phyloP scores from a whole-genome alignment of 2,329 filamentous ascomycete species.

The Cladophialophora exuberans region DNA sequence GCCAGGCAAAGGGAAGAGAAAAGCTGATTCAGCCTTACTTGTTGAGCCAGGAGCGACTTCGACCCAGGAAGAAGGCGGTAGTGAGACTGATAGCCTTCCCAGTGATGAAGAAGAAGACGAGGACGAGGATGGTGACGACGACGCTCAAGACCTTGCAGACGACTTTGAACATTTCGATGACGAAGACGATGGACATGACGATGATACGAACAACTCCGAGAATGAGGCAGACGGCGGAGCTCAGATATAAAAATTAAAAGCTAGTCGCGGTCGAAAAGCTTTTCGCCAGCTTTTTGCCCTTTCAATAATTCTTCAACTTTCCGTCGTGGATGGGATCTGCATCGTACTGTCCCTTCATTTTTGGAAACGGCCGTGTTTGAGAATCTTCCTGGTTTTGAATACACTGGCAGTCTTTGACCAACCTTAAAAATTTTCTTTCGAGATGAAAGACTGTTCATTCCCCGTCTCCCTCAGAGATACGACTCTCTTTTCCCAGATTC shows the following conservation, averaged over 20 bases:
- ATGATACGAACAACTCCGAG: not conserved
- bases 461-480: conserved; percentile 27
- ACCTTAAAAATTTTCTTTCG: no score
- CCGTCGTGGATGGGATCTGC: no score
- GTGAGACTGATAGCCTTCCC: not conserved
- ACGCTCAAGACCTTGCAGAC: conserved; percentile 2
- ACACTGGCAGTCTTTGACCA: no score
- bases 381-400: no score
- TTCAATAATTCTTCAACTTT: no score
- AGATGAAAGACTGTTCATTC: no score
- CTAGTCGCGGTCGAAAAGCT: no score
- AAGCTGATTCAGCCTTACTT: conserved; percentile 58
- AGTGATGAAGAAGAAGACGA: conserved; percentile 26
- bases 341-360: no score
- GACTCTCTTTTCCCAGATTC: conserved; percentile 22
- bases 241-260: conserved; percentile 11
- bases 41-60: conserved; percentile 38
- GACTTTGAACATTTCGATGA: conserved; percentile 25
- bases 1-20: conserved; percentile 75
- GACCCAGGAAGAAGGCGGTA: conserved; percentile 6
- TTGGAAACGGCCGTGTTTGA: no score
- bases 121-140: conserved; percentile 19
- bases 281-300: no score
- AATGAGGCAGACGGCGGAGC: conserved; percentile 11
- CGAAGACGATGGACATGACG: conserved; percentile 25